Conservation (phyloP, 2,329 filamentous ascomycete genomes). For the Alternaria postmessia region DNA sequence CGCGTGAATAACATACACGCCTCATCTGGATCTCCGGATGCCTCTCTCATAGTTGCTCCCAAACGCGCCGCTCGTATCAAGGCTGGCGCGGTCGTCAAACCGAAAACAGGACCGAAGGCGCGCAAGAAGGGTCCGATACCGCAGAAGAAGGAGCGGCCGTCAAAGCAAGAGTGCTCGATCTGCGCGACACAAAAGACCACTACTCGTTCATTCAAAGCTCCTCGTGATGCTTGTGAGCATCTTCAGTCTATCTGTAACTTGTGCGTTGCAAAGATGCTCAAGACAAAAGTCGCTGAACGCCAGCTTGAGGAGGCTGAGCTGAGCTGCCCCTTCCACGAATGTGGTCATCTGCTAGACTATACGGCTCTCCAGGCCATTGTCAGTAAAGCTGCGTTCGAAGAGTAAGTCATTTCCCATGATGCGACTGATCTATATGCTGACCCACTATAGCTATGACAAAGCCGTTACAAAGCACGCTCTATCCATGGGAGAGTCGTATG, state of each 20-base stretch:
- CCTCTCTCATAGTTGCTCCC: neutral
- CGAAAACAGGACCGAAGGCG: constrained; percentile 8
- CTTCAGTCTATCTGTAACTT: constrained; percentile 28
- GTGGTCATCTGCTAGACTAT: constrained; percentile 19
- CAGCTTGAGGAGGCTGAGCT: constrained; percentile 24
- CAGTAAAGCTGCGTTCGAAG: constrained; percentile 16
- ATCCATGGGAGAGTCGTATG: constrained; percentile 16
- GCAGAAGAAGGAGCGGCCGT: constrained; percentile 15
- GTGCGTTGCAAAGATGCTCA: constrained; percentile 32
- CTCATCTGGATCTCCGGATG: neutral
- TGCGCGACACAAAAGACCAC: constrained; percentile 22
- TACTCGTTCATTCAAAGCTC: constrained; percentile 18
- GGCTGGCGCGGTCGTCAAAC: constrained; percentile 2
- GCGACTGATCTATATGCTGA: constrained; percentile 6
- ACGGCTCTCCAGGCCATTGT: constrained; percentile 18
- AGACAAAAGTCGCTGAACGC: constrained; percentile 21
- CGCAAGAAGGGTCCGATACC: neutral
- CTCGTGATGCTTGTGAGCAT: constrained; percentile 26
- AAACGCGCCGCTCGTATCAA: constrained; percentile 10
- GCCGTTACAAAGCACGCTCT: constrained; percentile 28
- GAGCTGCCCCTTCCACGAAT: constrained; percentile 24
- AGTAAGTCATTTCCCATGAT: constrained; percentile 16
- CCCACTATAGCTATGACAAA: constrained; percentile 27
- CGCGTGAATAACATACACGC: neutral
- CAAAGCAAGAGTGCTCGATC: constrained; percentile 29